Evolutionary conservation across 2,329 filamentous ascomycete species (phyloP), one percentile per base, ranked within the genome.

Genomic region (Sporothrix brunneoviolacea): DNA sequence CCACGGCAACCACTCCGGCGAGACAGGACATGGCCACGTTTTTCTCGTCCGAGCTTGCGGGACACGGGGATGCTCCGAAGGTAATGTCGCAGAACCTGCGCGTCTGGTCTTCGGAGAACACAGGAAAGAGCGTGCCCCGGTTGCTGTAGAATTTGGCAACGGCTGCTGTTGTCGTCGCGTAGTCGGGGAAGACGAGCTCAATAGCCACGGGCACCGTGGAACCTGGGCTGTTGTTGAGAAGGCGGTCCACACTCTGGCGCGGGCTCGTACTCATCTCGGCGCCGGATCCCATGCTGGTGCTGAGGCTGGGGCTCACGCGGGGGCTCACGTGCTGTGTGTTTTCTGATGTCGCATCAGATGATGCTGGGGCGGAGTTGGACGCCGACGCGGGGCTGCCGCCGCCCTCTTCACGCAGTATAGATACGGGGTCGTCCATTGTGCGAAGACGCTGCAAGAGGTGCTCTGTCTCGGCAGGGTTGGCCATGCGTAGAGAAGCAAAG

Each of bases 91-190:
- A 54, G 37, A 56, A 59, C 0, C 32, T 19, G 3, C 52, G 30
- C 7, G 58, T 50, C 39, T 66, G 60, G 2, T 57, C 47, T 15
- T 48, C 47, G 0, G 62, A 58, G 19, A 64, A 66, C 37, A 64
- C 58, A 19, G 63, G 61, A 21, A 65, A 64, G 0, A 65, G 54
- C 27, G 57, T 56, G 5, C 58, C 59, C 16, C 54, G 59, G 19
- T 53, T 58, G 19, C 45, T 52, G 54, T 58, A 65, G 54, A 65
- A 66, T 12, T 52, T 56, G 16, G 59, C 47, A 4, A 64, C 37
- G 7, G 59, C 60, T 2, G 46, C 48, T 38, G 19, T 44, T 0
- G 58, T 59, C 0, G 52, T 54, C 10, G 55, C 21, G n/a, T 57
- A 57, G 22, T 52, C 45, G 45, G 38, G 60, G 55, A 49, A 60